Conservation (phyloP, 805 yeast genomes). For the Peterozyma xylosa region DNA sequence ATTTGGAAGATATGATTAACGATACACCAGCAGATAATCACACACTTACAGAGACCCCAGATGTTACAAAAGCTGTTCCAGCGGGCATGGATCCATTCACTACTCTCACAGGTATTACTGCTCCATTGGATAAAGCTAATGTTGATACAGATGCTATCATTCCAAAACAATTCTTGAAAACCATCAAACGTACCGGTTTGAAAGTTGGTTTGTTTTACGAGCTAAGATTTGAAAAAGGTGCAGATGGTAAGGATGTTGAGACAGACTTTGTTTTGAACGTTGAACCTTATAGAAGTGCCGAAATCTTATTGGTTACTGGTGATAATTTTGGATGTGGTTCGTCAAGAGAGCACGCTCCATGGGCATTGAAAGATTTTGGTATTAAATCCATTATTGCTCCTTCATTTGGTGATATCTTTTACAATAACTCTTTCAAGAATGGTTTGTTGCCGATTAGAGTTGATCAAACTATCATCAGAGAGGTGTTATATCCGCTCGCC, state of each 20-base stretch:
- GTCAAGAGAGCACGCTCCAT: conserved; percentile 98
- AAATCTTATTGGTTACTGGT: conserved; percentile 86
- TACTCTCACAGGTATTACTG: conserved; percentile 78
- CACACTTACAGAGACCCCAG: conserved; percentile 27
- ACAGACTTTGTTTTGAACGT: conserved; percentile 91
- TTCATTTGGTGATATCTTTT: conserved; percentile 96
- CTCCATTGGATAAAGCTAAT: conserved; percentile 90
- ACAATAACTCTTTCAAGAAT: conserved; percentile 94
- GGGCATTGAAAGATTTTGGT: conserved; percentile 98
- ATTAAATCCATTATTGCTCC: conserved; percentile 95
- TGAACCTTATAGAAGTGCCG: conserved; percentile 72
- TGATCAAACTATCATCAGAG: conserved; percentile 66
- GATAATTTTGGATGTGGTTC: conserved; percentile 99
- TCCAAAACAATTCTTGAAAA: conserved; percentile 96
- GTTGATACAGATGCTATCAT: conserved; percentile 98
- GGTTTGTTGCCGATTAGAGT: conserved; percentile 90
- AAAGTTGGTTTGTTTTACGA: conserved; percentile 86
- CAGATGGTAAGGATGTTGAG: conserved; percentile 61
- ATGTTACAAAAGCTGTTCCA: conserved; percentile 25
- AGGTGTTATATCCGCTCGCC: conserved; percentile 76
- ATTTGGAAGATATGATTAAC: conserved; percentile 42
- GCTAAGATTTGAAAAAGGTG: conserved; percentile 66
- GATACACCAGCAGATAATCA: conserved; percentile 56
- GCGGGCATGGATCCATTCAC: conserved; percentile 70
- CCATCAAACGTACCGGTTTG: conserved; percentile 95